Conservation (phyloP, 805 yeast species). For the Candida koratica region DNA sequence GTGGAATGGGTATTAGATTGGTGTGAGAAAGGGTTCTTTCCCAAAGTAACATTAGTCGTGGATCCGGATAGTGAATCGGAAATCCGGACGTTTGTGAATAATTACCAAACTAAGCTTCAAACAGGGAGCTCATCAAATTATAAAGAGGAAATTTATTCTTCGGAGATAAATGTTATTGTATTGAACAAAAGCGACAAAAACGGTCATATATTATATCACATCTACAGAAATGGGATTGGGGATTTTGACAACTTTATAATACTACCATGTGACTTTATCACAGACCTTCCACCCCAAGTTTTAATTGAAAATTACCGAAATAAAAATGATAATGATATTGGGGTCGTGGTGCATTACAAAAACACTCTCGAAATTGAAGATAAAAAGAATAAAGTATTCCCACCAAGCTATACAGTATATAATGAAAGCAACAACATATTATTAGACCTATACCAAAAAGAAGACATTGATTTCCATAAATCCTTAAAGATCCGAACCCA, state of each 20-base stretch:
- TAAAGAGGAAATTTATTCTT: slow-evolving; percentile 13
- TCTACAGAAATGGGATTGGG: slow-evolving; percentile 31
- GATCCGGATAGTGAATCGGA: slow-evolving; percentile 45
- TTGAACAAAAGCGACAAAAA: slow-evolving; percentile 39
- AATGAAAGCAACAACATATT: slow-evolving; percentile 49
- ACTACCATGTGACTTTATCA: slow-evolving; percentile 90
- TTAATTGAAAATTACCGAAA: slow-evolving; percentile 80
- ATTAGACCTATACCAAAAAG: slow-evolving; percentile 68
- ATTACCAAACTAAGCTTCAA: slow-evolving; percentile 32
- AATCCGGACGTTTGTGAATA: slow-evolving; percentile 47
- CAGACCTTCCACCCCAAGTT: slow-evolving; percentile 87
- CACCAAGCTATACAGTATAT: slow-evolving; percentile 64
- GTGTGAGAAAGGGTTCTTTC: slow-evolving; percentile 86
- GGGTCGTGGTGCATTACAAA: slow-evolving; percentile 71
- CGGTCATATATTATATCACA: slow-evolving; percentile 56
- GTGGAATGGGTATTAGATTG: slow-evolving; percentile 82
- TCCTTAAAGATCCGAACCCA: slow-evolving; percentile 76
- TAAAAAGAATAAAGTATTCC: slow-evolving; percentile 56
- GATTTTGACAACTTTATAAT: slow-evolving; percentile 52
- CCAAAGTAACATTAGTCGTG: slow-evolving; percentile 60
- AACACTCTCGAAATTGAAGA: slow-evolving; percentile 75
- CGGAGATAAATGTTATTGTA: slow-evolving; percentile 21
- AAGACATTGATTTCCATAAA: slow-evolving; percentile 67
- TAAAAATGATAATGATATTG: slow-evolving; percentile 61
- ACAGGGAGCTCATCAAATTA: slow-evolving; percentile 15